Conservation (phyloP, 169 alveolate species). For the Eimeria brunetti region DNA sequence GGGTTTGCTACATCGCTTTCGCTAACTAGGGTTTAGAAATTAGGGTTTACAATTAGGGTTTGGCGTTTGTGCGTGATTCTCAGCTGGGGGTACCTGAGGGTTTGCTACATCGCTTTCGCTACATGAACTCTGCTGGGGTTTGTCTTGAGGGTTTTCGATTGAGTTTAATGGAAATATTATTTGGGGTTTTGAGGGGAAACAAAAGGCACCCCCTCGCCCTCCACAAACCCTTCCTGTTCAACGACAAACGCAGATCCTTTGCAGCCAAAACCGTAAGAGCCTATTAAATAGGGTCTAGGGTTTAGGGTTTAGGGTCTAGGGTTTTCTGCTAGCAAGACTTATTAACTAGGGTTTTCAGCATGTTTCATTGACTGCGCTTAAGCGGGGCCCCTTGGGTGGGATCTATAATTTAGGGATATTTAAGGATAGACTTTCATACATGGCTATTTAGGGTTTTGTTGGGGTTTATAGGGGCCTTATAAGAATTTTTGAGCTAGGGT, state of each 20-base stretch:
- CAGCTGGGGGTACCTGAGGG: conserved; percentile 30
- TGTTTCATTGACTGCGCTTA: too few relatives aligned
- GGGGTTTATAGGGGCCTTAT: too few relatives aligned
- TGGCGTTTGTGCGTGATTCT: neutral
- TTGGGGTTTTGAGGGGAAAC: neutral
- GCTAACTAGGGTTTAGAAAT: too few relatives aligned
- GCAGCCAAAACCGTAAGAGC: conserved; percentile 9
- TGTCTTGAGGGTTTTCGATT: neutral
- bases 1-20: too few relatives aligned
- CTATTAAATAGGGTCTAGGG: too few relatives aligned
- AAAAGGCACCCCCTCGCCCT: neutral
- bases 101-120: neutral
- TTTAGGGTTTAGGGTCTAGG: conserved; percentile 27
- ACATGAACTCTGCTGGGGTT: neutral
- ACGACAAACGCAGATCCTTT: neutral
- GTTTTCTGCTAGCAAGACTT: too few relatives aligned
- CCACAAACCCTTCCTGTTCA: conserved; percentile 17
- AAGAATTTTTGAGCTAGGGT: too few relatives aligned
- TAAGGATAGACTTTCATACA: too few relatives aligned
- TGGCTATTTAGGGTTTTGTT: too few relatives aligned
- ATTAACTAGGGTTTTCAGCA: too few relatives aligned
- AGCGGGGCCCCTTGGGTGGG: too few relatives aligned
- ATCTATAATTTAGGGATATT: too few relatives aligned
- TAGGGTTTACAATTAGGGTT: conserved; percentile 11
- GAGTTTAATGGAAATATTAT: neutral